Evolutionary conservation across 176 grass and related monocot genomes (phyloP).

Genomic region (Aegilops sharonensis): DNA sequence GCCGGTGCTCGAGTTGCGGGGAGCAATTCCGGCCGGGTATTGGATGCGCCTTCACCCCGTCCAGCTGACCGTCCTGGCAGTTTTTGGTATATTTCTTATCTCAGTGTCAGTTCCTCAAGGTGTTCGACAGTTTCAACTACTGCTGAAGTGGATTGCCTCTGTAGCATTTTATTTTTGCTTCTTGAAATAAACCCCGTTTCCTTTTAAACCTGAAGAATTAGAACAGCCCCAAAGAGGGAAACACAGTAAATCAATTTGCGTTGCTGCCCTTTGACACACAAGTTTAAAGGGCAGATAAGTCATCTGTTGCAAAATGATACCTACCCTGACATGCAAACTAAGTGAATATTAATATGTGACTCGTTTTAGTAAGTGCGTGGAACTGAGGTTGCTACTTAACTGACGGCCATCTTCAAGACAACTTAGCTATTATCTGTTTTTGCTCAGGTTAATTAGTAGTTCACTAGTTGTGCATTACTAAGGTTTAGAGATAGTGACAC

Average conservation of each 20-base stretch:
- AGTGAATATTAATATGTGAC: background rate
- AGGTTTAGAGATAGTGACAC: background rate
- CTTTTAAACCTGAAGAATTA: background rate
- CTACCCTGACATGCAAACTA: background rate
- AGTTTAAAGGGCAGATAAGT: background rate
- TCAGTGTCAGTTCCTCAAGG: background rate
- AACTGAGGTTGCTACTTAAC: background rate
- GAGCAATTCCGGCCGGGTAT: constrained; percentile 64
- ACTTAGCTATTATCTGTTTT: background rate
- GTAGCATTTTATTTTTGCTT: background rate
- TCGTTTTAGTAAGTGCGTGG: background rate
- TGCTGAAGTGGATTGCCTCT: background rate
- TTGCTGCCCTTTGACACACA: background rate
- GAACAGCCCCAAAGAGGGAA: background rate
- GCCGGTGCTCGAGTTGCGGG: constrained; percentile 82
- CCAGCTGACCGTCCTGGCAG: constrained; percentile 61
- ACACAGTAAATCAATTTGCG: background rate
- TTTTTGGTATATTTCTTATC: constrained; percentile 51
- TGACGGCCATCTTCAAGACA: background rate
- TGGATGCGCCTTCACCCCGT: constrained; percentile 53
- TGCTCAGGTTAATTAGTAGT: background rate
- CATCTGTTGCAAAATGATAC: background rate
- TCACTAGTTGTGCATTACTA: background rate
- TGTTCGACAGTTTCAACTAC: background rate
- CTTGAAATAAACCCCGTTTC: background rate